phyloP scores from a whole-genome alignment of 306 rosid genomes.

The Vigna radiata region DNA sequence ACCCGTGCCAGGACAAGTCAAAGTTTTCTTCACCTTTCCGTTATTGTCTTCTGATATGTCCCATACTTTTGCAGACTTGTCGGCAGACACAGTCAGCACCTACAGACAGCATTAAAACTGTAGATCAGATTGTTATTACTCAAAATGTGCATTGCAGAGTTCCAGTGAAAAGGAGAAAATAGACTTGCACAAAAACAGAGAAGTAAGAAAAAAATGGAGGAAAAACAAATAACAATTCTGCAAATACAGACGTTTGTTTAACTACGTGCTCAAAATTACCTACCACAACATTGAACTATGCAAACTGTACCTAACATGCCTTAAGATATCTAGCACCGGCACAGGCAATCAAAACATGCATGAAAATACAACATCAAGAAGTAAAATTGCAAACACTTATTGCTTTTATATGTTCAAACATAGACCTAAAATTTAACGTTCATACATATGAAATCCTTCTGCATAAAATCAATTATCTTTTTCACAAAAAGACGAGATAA shows the following conservation, averaged over 20 bases:
- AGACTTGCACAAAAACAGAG: constrained; percentile 22
- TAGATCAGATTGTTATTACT: constrained; percentile 40
- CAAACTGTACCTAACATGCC: constrained; percentile 7
- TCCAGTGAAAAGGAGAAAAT: too few relatives aligned
- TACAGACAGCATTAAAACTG: constrained; percentile 45
- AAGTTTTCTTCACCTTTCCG: constrained; percentile 79
- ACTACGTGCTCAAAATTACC: constrained; percentile 7
- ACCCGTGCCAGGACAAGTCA: constrained; percentile 75
- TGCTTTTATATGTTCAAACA: constrained; percentile 30
- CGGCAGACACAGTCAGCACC: constrained; percentile 97
- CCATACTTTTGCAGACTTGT: constrained; percentile 94
- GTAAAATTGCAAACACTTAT: constrained; percentile 18
- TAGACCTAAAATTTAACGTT: constrained; percentile 4
- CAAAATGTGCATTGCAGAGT: neutral
- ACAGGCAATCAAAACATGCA: constrained; percentile 17
- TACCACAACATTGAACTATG: constrained; percentile 13
- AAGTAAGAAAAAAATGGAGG: constrained; percentile 13
- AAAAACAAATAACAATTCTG: constrained; percentile 10
- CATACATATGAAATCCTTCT: neutral
- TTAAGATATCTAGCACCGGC: constrained; percentile 1
- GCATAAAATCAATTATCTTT: neutral
- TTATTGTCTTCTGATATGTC: constrained; percentile 77
- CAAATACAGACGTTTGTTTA: constrained; percentile 19
- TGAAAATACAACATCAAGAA: constrained; percentile 27
- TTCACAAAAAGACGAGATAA: neutral